phyloP scores from a whole-genome alignment of 2,329 filamentous ascomycete genomes.

The Juglanconis sp. region DNA sequence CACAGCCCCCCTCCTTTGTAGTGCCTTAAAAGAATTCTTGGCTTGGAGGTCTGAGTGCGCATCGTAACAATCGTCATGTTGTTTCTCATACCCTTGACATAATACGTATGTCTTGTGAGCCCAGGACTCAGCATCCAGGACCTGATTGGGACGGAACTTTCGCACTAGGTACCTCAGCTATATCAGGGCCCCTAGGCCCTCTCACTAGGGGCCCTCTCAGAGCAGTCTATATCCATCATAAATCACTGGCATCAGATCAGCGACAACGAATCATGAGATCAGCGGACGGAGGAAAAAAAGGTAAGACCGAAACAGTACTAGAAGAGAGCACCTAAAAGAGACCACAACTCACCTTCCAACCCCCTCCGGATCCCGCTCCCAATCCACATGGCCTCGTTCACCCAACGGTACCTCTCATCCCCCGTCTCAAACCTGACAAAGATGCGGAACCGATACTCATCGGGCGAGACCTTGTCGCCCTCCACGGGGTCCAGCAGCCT shows the following conservation, averaged over 20 bases:
- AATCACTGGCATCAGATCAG: neutral
- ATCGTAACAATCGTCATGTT: too few species aligned
- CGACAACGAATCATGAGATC: neutral
- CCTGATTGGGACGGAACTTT: too few species aligned
- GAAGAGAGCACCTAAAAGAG: neutral
- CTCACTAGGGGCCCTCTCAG: neutral
- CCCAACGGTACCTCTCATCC: constrained; percentile 12
- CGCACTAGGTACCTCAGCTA: too few species aligned
- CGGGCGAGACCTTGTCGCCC: constrained; percentile 13
- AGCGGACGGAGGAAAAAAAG: neutral
- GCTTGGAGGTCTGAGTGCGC: too few species aligned
- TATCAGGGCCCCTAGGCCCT: too few species aligned
- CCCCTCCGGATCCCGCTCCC: constrained; percentile 12
- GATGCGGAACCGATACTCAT: constrained; percentile 14
- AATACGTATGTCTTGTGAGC: too few species aligned
- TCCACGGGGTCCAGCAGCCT: constrained; percentile 17
- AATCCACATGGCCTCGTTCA: constrained; percentile 15
- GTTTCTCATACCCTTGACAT: too few species aligned
- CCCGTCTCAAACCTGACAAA: constrained; percentile 15
- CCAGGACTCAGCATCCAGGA: too few species aligned
- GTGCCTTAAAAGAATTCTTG: too few species aligned
- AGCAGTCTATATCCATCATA: neutral
- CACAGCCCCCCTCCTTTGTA: too few species aligned
- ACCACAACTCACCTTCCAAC: constrained; percentile 12
- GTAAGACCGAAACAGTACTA: neutral